Evolutionary conservation across 768 basidiomycete species (phyloP).

Genomic region (Scleroderma citrinum): DNA sequence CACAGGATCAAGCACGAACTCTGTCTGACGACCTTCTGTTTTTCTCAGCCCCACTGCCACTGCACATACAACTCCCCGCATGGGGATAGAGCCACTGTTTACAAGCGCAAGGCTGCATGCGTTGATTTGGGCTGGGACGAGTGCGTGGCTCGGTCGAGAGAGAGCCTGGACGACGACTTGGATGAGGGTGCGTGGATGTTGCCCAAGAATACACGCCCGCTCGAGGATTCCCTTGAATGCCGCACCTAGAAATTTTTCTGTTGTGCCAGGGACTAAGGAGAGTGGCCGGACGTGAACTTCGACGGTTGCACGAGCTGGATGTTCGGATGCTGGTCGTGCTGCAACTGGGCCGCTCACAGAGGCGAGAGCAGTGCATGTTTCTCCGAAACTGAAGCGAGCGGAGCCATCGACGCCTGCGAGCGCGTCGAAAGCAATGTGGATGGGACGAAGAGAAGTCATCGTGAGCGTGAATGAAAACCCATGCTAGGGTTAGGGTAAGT

Average conservation of each 20-base stretch:
- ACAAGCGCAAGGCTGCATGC: slow-evolving; percentile 64
- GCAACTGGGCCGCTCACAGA: slow-evolving; percentile 82
- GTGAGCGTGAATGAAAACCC: neutral
- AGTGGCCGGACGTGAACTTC: slow-evolving; percentile 72
- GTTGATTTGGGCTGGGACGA: slow-evolving; percentile 65
- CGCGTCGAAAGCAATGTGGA: slow-evolving; percentile 46
- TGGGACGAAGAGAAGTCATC: slow-evolving; percentile 4
- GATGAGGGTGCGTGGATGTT: slow-evolving; percentile 66
- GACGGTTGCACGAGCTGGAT: slow-evolving; percentile 65
- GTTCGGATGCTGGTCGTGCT: slow-evolving; percentile 61
- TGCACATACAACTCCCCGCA: slow-evolving; percentile 72
- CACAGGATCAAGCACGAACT: slow-evolving; percentile 48
- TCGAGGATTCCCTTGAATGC: slow-evolving; percentile 52
- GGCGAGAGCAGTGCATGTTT: slow-evolving; percentile 41
- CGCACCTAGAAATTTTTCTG: slow-evolving; percentile 54
- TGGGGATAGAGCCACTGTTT: slow-evolving; percentile 63
- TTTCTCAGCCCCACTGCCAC: slow-evolving; percentile 45
- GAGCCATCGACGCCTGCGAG: slow-evolving; percentile 75
- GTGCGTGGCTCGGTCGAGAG: slow-evolving; percentile 26
- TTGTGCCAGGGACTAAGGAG: slow-evolving; percentile 60
- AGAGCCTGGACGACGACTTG: slow-evolving; percentile 75
- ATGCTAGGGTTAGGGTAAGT: neutral
- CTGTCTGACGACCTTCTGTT: slow-evolving; percentile 6
- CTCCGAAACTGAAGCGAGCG: slow-evolving; percentile 49
- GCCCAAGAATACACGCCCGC: slow-evolving; percentile 58